phyloP scores from a whole-genome alignment of 148 eudicot genomes.

The Heliosperma pusillum region DNA sequence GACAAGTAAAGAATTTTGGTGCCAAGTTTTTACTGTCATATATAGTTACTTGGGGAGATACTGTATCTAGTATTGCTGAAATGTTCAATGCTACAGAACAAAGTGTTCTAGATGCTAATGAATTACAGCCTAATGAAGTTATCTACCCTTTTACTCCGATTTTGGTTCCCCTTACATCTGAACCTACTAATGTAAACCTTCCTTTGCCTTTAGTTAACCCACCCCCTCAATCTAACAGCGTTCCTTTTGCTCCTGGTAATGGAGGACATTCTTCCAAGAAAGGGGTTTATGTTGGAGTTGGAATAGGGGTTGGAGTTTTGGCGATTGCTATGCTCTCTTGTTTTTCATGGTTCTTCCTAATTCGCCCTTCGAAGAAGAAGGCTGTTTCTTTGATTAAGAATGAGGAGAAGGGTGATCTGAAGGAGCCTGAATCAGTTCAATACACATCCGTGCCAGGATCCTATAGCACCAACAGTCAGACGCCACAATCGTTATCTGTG shows the following conservation, averaged over 20 bases:
- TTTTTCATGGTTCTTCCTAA: conserved; percentile 34
- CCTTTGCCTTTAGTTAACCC: conserved; percentile 28
- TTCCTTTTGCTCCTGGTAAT: conserved; percentile 21
- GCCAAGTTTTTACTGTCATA: conserved; percentile 48
- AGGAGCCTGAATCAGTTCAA: conserved; percentile 16
- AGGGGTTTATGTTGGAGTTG: conserved; percentile 48
- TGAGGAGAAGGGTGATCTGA: conserved; percentile 16
- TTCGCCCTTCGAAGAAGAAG: conserved; percentile 25
- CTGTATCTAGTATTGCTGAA: conserved; percentile 25
- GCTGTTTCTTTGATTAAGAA: background rate
- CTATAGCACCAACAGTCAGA: conserved; percentile 17
- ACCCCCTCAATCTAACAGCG: conserved; percentile 9
- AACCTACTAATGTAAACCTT: conserved; percentile 33
- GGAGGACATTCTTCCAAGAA: conserved; percentile 40
- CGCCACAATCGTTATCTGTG: conserved; percentile 40
- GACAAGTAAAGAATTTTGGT: conserved; percentile 37
- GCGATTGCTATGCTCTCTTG: conserved; percentile 22
- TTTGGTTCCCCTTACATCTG: conserved; percentile 49
- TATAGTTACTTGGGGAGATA: conserved; percentile 37
- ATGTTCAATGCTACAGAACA: conserved; percentile 34
- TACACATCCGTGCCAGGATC: conserved; percentile 24
- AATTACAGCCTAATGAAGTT: conserved; percentile 20
- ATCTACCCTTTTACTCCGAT: conserved; percentile 61
- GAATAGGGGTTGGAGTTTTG: conserved; percentile 45
- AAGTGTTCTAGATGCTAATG: conserved; percentile 50